Conservation (phyloP, 2,329 filamentous ascomycete species). For the Stachybotrys elegans region DNA sequence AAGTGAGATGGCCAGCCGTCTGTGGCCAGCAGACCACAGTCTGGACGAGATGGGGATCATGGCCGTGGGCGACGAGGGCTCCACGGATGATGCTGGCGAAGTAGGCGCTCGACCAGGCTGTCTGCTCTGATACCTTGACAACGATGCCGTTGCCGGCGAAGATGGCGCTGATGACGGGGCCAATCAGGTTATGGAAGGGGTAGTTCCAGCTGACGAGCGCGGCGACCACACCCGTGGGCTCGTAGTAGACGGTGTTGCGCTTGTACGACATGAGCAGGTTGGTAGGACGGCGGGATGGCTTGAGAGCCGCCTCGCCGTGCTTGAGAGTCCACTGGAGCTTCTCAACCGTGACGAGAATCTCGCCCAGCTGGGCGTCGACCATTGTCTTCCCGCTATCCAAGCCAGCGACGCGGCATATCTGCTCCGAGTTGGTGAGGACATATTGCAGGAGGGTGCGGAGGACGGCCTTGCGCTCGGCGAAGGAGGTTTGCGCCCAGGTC, state of each 20-base stretch:
- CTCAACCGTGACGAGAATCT: constrained; percentile 90
- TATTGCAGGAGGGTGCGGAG: constrained; percentile 76
- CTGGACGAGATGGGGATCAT: constrained; percentile 78
- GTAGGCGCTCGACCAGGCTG: constrained; percentile 84
- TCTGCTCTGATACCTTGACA: constrained; percentile 92
- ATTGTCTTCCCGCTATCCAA: constrained; percentile 95
- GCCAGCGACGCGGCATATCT: constrained; percentile 79
- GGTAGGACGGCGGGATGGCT: constrained; percentile 68
- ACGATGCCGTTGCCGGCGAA: constrained; percentile 90
- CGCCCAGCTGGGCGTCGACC: constrained; percentile 88
- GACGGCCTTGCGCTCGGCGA: constrained; percentile 71
- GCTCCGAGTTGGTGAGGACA: constrained; percentile 82
- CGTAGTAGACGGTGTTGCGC: constrained; percentile 82
- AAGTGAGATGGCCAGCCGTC: constrained; percentile 75
- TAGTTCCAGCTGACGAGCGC: constrained; percentile 98
- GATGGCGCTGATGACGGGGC: constrained; percentile 82
- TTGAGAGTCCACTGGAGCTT: constrained; percentile 92
- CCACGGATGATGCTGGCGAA: constrained; percentile 74
- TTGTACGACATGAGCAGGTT: constrained; percentile 96
- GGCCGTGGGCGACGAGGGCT: constrained; percentile 76
- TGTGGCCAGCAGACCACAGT: constrained; percentile 83
- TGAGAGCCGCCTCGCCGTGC: constrained; percentile 79
- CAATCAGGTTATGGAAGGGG: constrained; percentile 90
- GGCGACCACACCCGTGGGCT: constrained; percentile 87
- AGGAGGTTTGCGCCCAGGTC: constrained; percentile 73